Percentiles rank a stretch among this genome's conserved stretches.
These are phyloP conservation scores for Calycina herbarum DNA, from an alignment of 2,329 filamentous ascomycete genomes.

Conservation along the genomic window DNA sequence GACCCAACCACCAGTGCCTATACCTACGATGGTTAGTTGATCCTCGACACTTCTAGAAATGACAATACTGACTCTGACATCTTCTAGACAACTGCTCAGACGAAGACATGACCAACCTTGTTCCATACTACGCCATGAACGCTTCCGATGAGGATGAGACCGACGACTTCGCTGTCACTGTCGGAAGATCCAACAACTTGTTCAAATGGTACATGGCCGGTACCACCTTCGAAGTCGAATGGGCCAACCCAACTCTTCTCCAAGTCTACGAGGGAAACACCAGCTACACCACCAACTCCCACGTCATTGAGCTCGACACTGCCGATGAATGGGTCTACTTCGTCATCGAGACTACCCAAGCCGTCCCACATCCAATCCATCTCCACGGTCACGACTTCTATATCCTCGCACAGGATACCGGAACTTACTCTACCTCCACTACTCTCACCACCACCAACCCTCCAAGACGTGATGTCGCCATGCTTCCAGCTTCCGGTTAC, in stretches of 20 bases:
- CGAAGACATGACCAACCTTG: constrained; percentile 25
- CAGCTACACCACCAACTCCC: constrained; percentile 16
- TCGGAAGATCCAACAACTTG: constrained; percentile 31
- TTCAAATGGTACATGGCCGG: constrained; percentile 48
- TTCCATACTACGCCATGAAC: constrained; percentile 27
- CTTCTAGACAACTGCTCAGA: background rate
- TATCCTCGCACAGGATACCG: constrained; percentile 9
- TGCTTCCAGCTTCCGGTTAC: constrained; percentile 11
- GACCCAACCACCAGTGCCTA: constrained; percentile 13
- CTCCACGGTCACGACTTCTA: constrained; percentile 18
- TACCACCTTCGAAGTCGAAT: constrained; percentile 42
- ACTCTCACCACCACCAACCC: constrained; percentile 9
- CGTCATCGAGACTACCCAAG: constrained; percentile 7
- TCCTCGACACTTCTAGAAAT: no score
- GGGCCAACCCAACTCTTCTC: constrained; percentile 15
- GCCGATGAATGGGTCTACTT: constrained; percentile 12
- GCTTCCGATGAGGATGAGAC: background rate
- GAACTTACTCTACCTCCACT: background rate
- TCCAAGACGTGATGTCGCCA: constrained; percentile 13
- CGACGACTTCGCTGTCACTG: constrained; percentile 16
- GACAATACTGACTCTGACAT: no score
- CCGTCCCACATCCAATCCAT: constrained; percentile 14
- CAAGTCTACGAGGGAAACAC: constrained; percentile 29
- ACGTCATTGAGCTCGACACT: constrained; percentile 3
- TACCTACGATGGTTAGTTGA: constrained; percentile 12